Percentiles rank a stretch among this genome's conserved stretches.
These are phyloP conservation scores for Botrytis fabae DNA, from an alignment of 2,329 filamentous ascomycete genomes.

Conservation along the genomic window DNA sequence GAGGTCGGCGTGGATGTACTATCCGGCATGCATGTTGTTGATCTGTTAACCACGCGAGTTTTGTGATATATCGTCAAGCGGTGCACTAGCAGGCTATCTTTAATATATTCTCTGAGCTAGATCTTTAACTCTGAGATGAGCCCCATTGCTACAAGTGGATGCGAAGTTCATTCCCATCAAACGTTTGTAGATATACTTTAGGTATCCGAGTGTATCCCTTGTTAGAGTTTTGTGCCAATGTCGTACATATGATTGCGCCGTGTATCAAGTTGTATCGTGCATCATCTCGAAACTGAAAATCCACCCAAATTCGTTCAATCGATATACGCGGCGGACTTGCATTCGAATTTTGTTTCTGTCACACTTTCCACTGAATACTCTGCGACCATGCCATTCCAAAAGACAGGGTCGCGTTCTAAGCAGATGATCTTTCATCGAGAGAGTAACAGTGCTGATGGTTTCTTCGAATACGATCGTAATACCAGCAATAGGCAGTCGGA, in stretches of 20 bases:
- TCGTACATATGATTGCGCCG: not conserved
- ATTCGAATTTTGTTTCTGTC: not conserved
- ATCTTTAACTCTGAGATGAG: slow-evolving; percentile 9
- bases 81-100: slow-evolving; percentile 9
- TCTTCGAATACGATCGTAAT: slow-evolving; percentile 20
- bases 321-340: not conserved
- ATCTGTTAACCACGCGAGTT: slow-evolving; percentile 11
- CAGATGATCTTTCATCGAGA: slow-evolving; percentile 1
- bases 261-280: slow-evolving; percentile 4
- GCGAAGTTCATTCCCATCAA: not conserved
- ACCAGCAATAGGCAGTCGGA: slow-evolving; percentile 17
- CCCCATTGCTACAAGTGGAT: slow-evolving; percentile 14
- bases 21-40: not conserved
- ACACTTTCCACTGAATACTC: not conserved
- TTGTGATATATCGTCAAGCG: slow-evolving; percentile 10
- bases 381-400: slow-evolving; percentile 1
- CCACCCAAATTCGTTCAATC: not conserved
- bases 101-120: not conserved
- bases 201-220: slow-evolving; percentile 2
- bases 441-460: slow-evolving; percentile 11
- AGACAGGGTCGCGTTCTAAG: not conserved
- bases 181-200: slow-evolving; percentile 8
- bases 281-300: not conserved
- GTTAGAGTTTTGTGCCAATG: not conserved
- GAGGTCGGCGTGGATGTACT: slow-evolving; percentile 6